Conservation (phyloP, 2,329 filamentous ascomycete species). For the Aspergillus sp. region DNA sequence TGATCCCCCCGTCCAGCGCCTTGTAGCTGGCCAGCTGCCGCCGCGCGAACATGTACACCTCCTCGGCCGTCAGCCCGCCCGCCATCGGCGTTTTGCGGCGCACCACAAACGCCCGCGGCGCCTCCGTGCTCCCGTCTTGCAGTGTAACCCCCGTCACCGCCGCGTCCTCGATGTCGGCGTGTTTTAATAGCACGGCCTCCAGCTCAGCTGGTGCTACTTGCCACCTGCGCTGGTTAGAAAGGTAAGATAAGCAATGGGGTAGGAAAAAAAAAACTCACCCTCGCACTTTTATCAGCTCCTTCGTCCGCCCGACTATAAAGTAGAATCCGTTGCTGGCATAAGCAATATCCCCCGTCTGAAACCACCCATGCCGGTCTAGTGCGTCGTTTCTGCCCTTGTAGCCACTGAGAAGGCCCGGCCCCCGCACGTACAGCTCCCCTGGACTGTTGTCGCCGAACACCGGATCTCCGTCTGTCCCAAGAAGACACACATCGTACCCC, state of each 20-base stretch:
- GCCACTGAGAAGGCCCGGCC: conserved; percentile 24
- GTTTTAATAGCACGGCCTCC: conserved; percentile 37
- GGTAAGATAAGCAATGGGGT: conserved; percentile 1
- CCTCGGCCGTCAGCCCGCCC: conserved; percentile 25
- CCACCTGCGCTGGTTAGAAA: conserved; percentile 23
- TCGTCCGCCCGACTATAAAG: conserved; percentile 34
- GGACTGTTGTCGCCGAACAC: conserved; percentile 20
- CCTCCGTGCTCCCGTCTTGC: conserved; percentile 23
- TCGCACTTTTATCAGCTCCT: conserved; percentile 40
- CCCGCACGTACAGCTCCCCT: conserved; percentile 36
- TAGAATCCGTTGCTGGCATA: conserved; percentile 27
- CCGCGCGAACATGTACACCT: conserved; percentile 36
- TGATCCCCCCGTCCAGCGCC: conserved; percentile 37
- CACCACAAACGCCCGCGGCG: conserved; percentile 41
- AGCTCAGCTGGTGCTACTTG: conserved; percentile 42
- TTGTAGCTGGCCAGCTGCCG: conserved; percentile 41
- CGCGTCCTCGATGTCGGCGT: conserved; percentile 36
- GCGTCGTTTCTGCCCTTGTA: conserved; percentile 30
- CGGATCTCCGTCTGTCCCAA: conserved; percentile 23
- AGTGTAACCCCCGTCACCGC: conserved; percentile 38
- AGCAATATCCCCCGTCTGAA: conserved; percentile 36
- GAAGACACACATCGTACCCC: conserved; percentile 31
- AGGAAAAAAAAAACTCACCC: conserved; percentile 21
- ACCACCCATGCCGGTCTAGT: conserved; percentile 32
- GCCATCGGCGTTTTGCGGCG: conserved; percentile 13